Evolutionary conservation across 192 early-diverging fungal species (phyloP), one percentile per base, ranked within the genome.

Genomic region (Coemansia sp.): DNA sequence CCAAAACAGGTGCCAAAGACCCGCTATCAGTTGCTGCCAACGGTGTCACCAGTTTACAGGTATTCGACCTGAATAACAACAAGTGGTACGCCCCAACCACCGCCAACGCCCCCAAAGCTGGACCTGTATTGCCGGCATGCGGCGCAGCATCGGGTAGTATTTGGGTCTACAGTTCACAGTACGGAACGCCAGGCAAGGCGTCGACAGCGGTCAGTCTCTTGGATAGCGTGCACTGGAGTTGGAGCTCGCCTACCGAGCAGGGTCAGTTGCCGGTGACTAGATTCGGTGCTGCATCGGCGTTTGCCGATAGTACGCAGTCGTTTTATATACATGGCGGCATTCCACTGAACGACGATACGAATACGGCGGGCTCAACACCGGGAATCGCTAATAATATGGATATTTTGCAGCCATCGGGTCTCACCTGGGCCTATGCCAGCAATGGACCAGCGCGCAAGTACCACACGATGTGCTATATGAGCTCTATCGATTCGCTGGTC

Each of bases 351-450:
- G 69, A 40, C 24, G 62, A 62, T 7, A 66, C 69, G 38, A 80
- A 83, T 49, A 71, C 62, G n/a, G 78, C 72, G 34, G 69, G 50
- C 20, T 44, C 67, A 24, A 66, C 75, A 46, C 58, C 72, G 20
- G 64, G 67, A 3, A 80, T 78, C 29, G 70, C 71, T 57, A 86
- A 83, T 61, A 83, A 86, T 50, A 66, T 86, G 43, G 75, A 78
- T 40, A 69, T 81, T 22, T 69, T 86, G 72, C 79, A 85, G 61
- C 80, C 85, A 9, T 79, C 76, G 34, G 81, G 85, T 33, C 78
- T 90, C n/a, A 70, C 72, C 22, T 90, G 89, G 89, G 72, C 84
- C 34, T 87, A 88, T 18, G 81, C 81, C 9, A 87, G 87, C 73
- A 90, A 90, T 66, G 88, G 79, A 22, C 87, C 73, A 1, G 78